A percentile compares a stretch with the other conserved stretches of the same genome.
Evolutionary conservation across 495 filamentous ascomycete genomes (phyloP).

Genomic region (Aspergillus incahuasiensis): DNA sequence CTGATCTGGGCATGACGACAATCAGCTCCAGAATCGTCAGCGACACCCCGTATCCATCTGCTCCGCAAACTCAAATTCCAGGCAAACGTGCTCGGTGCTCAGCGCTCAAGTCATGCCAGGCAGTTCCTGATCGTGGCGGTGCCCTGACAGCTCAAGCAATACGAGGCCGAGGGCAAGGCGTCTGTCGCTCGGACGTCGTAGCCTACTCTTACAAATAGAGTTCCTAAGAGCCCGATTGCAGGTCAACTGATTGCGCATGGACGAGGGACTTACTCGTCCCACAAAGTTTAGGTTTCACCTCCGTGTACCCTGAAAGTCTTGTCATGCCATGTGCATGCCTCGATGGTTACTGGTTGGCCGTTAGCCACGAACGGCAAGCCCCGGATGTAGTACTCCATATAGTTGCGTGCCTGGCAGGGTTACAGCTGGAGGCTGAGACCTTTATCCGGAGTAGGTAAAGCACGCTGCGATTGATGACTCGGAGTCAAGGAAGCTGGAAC

Average conservation of each 20-base stretch:
- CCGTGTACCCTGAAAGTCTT: neutral
- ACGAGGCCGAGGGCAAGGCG: neutral
- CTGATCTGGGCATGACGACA: neutral
- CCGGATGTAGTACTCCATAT: neutral
- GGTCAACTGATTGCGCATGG: slow-evolving; percentile 20
- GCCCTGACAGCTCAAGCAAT: neutral
- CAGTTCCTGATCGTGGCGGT: neutral
- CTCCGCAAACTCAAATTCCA: neutral
- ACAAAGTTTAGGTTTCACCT: slow-evolving; percentile 1
- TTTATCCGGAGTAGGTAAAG: neutral
- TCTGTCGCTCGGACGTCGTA: neutral
- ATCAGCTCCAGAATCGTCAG: neutral
- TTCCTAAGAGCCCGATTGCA: slow-evolving; percentile 18
- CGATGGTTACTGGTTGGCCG: neutral
- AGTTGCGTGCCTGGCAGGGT: neutral
- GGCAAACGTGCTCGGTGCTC: neutral
- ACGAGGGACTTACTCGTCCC: neutral
- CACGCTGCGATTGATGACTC: neutral
- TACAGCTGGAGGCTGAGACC: neutral
- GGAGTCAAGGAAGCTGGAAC: neutral
- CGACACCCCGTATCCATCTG: neutral
- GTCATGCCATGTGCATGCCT: slow-evolving; percentile 9
- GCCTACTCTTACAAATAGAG: slow-evolving; percentile 1
- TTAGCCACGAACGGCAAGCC: neutral
- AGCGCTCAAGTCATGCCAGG: neutral